Evolutionary conservation across 129 eudicot genomes (phyloP).

Genomic region (Gnaphalium uliginosum): DNA sequence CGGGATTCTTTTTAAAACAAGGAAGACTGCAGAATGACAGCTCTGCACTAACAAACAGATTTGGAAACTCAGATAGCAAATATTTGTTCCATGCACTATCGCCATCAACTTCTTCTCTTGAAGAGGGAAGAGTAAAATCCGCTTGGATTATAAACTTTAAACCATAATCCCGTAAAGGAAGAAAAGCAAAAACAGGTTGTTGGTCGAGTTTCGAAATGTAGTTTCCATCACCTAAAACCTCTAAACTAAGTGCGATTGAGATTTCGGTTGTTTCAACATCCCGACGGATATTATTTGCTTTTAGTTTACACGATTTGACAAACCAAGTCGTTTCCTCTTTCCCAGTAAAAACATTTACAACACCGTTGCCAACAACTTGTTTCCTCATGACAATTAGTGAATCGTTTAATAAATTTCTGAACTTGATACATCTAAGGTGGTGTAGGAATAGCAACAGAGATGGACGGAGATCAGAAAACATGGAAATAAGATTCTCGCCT

Average conservation of each 20-base stretch:
- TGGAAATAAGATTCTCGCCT: conserved; percentile 47
- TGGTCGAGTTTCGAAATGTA: conserved; percentile 50
- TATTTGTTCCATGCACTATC: conserved; percentile 80
- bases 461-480: conserved; percentile 81
- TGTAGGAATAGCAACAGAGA: conserved; percentile 71
- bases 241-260: conserved; percentile 65
- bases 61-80: conserved; percentile 69
- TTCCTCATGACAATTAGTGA: conserved; percentile 59
- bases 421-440: conserved; percentile 64
- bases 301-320: conserved; percentile 50
- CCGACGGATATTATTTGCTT: conserved; percentile 46
- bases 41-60: conserved; percentile 58
- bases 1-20: conserved; percentile 51
- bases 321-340: conserved; percentile 63
- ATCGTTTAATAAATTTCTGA: conserved; percentile 47
- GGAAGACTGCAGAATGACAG: conserved; percentile 61
- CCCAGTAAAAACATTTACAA: conserved; percentile 57
- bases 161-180: conserved; percentile 72
- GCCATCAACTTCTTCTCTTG: conserved; percentile 81
- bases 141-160: conserved; percentile 77
- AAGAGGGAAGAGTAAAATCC: conserved; percentile 77
- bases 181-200: conserved; percentile 79
- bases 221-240: conserved; percentile 41
- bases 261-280: conserved; percentile 67
- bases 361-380: conserved; percentile 54